Percentiles rank a stretch among this genome's conserved stretches.
Conservation (phyloP, 2,329 filamentous ascomycete genomes). For the Myriosclerotinia duriaeana region DNA sequence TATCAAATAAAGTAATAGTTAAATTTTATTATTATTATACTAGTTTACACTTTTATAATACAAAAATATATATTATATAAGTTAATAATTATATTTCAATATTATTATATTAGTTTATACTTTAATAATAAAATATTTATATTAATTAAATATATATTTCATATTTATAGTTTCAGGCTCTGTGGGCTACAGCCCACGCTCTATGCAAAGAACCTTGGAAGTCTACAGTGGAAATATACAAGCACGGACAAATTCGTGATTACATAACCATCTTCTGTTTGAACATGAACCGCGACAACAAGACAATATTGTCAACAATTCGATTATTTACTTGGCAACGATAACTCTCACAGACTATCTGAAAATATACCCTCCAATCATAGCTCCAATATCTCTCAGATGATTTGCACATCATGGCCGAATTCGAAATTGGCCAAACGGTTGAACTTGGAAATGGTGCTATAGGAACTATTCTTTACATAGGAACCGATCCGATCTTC, state of each 20-base stretch:
- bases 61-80: too few species aligned
- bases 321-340: constrained; percentile 11
- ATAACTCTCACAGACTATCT: neutral
- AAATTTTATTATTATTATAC: too few species aligned
- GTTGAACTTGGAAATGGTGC: constrained; percentile 77
- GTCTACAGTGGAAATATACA: too few species aligned
- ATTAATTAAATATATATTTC: too few species aligned
- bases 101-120: too few species aligned
- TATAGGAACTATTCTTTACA: constrained; percentile 74
- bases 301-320: neutral
- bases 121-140: too few species aligned
- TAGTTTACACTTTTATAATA: too few species aligned
- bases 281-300: constrained; percentile 9
- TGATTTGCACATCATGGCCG: constrained; percentile 49
- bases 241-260: constrained; percentile 11
- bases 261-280: neutral
- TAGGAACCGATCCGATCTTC: constrained; percentile 72
- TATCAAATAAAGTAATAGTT: too few species aligned
- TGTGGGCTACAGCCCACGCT: too few species aligned
- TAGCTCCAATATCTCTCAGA: constrained; percentile 19
- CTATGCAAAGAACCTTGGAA: too few species aligned
- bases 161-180: too few species aligned
- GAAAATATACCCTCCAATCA: neutral
- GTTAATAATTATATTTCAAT: too few species aligned
- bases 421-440: constrained; percentile 49